Evolutionary conservation across 2,329 filamentous ascomycete species (phyloP), one percentile per base, ranked within the genome.

Genomic region (Bipolaris cookei): DNA sequence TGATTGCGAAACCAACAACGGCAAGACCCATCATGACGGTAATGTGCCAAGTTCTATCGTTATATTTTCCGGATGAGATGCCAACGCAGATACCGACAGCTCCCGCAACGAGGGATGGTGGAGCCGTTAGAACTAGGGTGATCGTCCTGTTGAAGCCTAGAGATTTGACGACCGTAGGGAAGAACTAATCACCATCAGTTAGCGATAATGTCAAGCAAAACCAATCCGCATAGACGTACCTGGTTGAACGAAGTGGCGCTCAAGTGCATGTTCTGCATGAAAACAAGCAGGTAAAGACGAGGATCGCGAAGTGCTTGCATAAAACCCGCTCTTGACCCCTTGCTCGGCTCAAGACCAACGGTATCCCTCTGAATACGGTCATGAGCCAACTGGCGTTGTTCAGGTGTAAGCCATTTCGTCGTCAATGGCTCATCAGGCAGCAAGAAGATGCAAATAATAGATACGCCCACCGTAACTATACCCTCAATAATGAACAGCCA

Each of bases 181-280:
- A 80, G 68, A 79, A 80, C 47, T 50, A 16, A 14, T 14, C 11
- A 21, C 1, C 2, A 18, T 53, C 10, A 47, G 34, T n/a, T n/a
- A 18, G n/a, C 8, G 34, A 11, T 23, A 14, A 30, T 16, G 1
- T 14, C 10, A 25, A 7, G 51, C 20, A 23, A 3, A n/a, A 1
- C 1, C 13, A 13, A 18, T 23, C 5, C 7, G 11, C 14, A 18
- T 32, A 11, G 7, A 47, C 51, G n/a, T 58, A 60, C 62, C 51
- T 64, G 59, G n/a, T 76, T 76, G 73, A 84, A 84, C 0, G 80
- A 78, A 58, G 83, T 63, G 5, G 63, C 61, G 1, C 80, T 81
- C 11, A 84, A 71, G 65, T 85, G 82, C 65, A 84, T 81, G 67
- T 84, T 84, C 62, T 84, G 81, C 82, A 85, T 84, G 34, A 84